These are phyloP conservation scores for Laburnicola sp. DNA, from an alignment of 2,329 filamentous ascomycete genomes.

Conservation along the genomic window DNA sequence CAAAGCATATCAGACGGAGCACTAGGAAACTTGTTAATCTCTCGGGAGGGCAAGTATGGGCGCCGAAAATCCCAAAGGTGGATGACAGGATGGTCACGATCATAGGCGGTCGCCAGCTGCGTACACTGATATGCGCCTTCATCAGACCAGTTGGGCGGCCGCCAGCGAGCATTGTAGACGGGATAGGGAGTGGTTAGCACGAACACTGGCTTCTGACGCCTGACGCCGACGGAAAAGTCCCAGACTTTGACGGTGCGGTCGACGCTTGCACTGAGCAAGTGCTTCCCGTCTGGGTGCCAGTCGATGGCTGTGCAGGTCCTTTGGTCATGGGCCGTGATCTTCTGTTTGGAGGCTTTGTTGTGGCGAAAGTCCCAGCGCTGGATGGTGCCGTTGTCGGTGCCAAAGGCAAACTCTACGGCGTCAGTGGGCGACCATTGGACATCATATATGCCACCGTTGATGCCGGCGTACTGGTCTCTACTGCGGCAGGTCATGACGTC, in stretches of 20 bases:
- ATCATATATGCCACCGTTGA: constrained; percentile 64
- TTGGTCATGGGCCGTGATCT: constrained; percentile 62
- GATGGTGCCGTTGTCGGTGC: constrained; percentile 65
- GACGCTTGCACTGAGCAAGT: constrained; percentile 64
- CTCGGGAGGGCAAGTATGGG: constrained; percentile 63
- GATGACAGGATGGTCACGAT: constrained; percentile 62
- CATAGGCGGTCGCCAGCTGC: constrained; percentile 65
- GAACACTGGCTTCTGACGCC: constrained; percentile 62
- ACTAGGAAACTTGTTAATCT: constrained; percentile 59
- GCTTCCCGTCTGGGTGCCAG: constrained; percentile 69
- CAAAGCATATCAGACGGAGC: constrained; percentile 64
- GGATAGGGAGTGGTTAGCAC: constrained; percentile 63
- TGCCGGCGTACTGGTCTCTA: constrained; percentile 58
- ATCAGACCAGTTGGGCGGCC: constrained; percentile 60
- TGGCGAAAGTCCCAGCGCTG: constrained; percentile 67
- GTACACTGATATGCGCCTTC: constrained; percentile 63
- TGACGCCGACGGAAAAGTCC: constrained; percentile 61
- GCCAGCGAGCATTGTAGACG: constrained; percentile 65
- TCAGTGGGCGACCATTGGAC: constrained; percentile 68
- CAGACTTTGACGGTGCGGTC: constrained; percentile 67
- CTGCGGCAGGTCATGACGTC: constrained; percentile 58
- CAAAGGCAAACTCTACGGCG: constrained; percentile 64
- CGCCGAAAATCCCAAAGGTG: constrained; percentile 68
- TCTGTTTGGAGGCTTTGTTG: constrained; percentile 59
- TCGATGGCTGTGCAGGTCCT: constrained; percentile 64